A percentile compares a stretch with the other conserved stretches of the same genome.
Conservation (phyloP, 345 rosid species). For the Lepidium didymum region DNA sequence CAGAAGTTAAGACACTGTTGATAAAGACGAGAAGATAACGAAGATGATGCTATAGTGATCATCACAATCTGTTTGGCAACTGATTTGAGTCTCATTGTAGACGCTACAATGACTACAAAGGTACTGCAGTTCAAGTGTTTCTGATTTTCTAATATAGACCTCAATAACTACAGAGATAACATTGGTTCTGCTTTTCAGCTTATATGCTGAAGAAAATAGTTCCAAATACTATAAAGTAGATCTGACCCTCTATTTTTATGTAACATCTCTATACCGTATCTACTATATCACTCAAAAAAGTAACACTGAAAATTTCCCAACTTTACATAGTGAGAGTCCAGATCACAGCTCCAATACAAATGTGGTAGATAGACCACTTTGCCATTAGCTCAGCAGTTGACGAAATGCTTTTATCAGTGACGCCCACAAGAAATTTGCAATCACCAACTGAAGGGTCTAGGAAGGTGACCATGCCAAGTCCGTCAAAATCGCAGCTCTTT, state of each 20-base stretch:
- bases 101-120: not conserved
- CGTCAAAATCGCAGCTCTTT: conserved; percentile 81
- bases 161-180: not conserved
- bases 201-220: not conserved
- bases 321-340: conserved; percentile 34
- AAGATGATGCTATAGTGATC: not conserved
- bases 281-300: conserved; percentile 25
- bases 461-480: conserved; percentile 84
- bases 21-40: not conserved
- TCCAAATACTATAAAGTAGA: not conserved
- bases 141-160: not conserved
- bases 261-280: conserved; percentile 4
- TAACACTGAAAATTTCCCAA: conserved; percentile 33
- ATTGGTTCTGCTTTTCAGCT: not conserved
- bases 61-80: not conserved
- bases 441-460: conserved; percentile 83
- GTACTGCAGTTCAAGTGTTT: not conserved
- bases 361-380: conserved; percentile 29
- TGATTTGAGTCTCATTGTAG: not conserved
- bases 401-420: conserved; percentile 40
- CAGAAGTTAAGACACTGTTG: not conserved
- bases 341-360: conserved; percentile 33
- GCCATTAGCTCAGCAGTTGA: conserved; percentile 27
- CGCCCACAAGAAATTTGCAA: conserved; percentile 89
- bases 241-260: not conserved